These are phyloP conservation scores for Celoporthe dispersa DNA, from an alignment of 2,329 filamentous ascomycete genomes.

Conservation along the genomic window DNA sequence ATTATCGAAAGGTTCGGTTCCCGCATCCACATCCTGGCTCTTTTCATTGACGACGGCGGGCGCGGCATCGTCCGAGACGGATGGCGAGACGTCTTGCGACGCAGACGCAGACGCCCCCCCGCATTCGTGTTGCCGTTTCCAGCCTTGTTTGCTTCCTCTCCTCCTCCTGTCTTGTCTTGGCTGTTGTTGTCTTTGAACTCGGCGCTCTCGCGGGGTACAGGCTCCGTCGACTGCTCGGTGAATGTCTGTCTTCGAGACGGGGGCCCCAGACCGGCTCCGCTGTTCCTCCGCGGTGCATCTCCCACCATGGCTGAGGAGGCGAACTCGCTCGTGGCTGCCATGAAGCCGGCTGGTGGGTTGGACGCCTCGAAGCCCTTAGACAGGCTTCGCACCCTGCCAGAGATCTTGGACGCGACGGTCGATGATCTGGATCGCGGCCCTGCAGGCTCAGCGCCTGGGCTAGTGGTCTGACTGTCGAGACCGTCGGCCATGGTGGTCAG, in stretches of 20 bases:
- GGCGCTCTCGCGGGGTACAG: conserved; percentile 14
- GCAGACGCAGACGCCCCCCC: conserved; percentile 1
- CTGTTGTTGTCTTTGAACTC: background rate
- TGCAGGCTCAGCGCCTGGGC: conserved; percentile 13
- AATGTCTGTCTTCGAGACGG: conserved; percentile 18
- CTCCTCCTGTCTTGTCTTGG: background rate
- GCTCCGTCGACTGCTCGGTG: conserved; percentile 18
- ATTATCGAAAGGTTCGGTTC: conserved; percentile 57
- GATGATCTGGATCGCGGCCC: conserved; percentile 27
- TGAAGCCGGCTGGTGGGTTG: conserved; percentile 51
- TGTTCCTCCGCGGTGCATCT: conserved; percentile 24
- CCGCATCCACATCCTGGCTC: conserved; percentile 31
- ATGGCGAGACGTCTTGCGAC: conserved; percentile 10
- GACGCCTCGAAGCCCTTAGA: conserved; percentile 48
- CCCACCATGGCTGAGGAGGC: conserved; percentile 44
- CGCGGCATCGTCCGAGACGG: conserved; percentile 34
- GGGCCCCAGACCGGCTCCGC: conserved; percentile 6
- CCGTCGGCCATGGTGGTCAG: conserved; percentile 3
- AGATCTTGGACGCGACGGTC: conserved; percentile 28
- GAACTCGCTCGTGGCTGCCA: conserved; percentile 51
- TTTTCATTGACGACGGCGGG: conserved; percentile 35
- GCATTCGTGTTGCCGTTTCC: background rate
- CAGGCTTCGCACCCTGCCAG: conserved; percentile 30
- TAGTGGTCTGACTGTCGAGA: conserved; percentile 14
- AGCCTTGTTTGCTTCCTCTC: background rate